phyloP scores from a whole-genome alignment of 2,329 filamentous ascomycete genomes.

The Claviceps sp. region DNA sequence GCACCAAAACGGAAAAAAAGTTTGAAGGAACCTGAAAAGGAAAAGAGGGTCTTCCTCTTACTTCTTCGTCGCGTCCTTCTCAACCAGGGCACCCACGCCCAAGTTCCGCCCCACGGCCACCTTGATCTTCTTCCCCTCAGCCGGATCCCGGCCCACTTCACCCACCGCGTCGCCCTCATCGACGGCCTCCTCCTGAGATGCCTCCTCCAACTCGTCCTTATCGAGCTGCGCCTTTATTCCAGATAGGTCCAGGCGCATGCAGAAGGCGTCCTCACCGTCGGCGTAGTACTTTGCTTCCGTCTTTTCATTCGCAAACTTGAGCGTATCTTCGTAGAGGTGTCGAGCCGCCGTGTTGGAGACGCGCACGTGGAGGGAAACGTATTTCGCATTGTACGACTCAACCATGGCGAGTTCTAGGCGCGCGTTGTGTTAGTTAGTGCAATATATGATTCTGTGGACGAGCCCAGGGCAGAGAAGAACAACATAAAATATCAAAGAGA shows the following conservation, averaged over 20 bases:
- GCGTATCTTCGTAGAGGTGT: slow-evolving; percentile 81
- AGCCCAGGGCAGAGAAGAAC: too few relatives aligned
- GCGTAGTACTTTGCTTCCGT: slow-evolving; percentile 87
- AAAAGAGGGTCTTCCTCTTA: not conserved
- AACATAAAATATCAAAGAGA: too few relatives aligned
- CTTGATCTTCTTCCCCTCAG: slow-evolving; percentile 52
- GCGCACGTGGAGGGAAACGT: slow-evolving; percentile 92
- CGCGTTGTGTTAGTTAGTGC: not conserved
- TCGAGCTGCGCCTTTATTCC: slow-evolving; percentile 36
- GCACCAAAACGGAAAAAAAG: not conserved
- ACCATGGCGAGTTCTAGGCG: slow-evolving; percentile 80
- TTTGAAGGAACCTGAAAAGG: not conserved
- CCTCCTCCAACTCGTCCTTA: slow-evolving; percentile 12
- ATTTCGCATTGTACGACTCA: slow-evolving; percentile 79
- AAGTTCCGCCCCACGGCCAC: slow-evolving; percentile 71
- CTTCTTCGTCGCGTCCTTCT: slow-evolving; percentile 46
- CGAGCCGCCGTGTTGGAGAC: slow-evolving; percentile 85
- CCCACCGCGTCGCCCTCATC: slow-evolving; percentile 63
- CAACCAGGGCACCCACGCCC: slow-evolving; percentile 66
- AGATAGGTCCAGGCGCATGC: slow-evolving; percentile 78
- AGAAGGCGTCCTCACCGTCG: slow-evolving; percentile 90
- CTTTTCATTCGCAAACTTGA: slow-evolving; percentile 80
- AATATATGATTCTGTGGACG: too few relatives aligned
- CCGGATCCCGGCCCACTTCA: slow-evolving; percentile 41
- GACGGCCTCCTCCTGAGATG: slow-evolving; percentile 24